A percentile compares a stretch with the other conserved stretches of the same genome.
Evolutionary conservation across 2,329 filamentous ascomycete species (phyloP).

Genomic region (Colletotrichum sp.): DNA sequence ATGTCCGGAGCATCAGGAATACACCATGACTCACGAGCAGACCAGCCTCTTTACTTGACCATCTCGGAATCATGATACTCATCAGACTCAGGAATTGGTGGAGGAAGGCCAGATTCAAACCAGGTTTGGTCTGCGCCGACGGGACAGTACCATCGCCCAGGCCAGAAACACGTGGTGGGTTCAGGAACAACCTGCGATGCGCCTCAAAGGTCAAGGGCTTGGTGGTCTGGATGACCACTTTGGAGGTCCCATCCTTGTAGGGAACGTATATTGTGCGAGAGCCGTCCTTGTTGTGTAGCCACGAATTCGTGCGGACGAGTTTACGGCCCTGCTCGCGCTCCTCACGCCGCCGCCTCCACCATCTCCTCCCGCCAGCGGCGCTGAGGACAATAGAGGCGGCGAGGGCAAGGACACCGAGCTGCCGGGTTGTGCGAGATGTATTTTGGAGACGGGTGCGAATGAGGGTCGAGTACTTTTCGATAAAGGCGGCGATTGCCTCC

Average conservation of each 20-base stretch:
- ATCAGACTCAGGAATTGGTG: conserved; percentile 96
- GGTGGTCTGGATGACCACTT: conserved; percentile 88
- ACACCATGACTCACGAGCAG: conserved; percentile 86
- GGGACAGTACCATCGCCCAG: conserved; percentile 79
- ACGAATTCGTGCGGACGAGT: conserved; percentile 89
- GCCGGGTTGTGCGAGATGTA: conserved; percentile 73
- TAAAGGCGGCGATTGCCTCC: conserved; percentile 69
- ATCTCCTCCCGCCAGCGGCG: conserved; percentile 78
- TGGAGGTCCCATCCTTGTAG: conserved; percentile 85
- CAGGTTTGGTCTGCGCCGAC: conserved; percentile 88
- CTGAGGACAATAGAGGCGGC: conserved; percentile 79
- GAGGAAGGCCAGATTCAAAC: conserved; percentile 91
- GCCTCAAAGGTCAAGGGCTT: conserved; percentile 96
- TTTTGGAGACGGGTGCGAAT: conserved; percentile 61
- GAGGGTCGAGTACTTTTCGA: conserved; percentile 63
- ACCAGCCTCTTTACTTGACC: conserved; percentile 94
- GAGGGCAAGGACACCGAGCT: conserved; percentile 79
- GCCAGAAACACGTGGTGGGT: conserved; percentile 84
- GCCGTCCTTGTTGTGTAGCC: conserved; percentile 91
- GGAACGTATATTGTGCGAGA: conserved; percentile 95
- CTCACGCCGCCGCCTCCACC: conserved; percentile 74
- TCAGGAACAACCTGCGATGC: conserved; percentile 89
- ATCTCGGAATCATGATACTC: conserved; percentile 96
- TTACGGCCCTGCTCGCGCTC: conserved; percentile 85
- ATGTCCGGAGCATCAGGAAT: conserved; percentile 91